These are phyloP conservation scores for Populus euphratica DNA, from an alignment of 345 rosid species.

Conservation along the genomic window DNA sequence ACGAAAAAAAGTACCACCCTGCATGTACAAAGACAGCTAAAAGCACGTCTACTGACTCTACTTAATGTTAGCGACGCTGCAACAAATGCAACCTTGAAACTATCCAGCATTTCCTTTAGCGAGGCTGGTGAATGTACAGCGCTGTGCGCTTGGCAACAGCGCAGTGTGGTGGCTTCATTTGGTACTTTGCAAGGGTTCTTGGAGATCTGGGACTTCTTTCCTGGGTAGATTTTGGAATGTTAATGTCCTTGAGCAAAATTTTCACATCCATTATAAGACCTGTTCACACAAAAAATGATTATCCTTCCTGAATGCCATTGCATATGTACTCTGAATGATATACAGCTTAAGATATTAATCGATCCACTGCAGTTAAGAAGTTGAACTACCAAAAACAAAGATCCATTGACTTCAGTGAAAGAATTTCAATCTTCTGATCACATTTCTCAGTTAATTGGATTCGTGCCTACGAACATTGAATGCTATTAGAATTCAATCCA, in stretches of 20 bases:
- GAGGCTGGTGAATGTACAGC: conserved; percentile 31
- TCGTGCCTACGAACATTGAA: no score
- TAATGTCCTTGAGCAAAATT: conserved; percentile 14
- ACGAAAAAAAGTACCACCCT: not conserved
- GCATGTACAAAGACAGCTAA: not conserved
- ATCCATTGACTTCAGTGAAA: not conserved
- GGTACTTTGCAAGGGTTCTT: conserved; percentile 1
- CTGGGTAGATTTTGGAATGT: conserved; percentile 2
- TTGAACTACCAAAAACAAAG: no score
- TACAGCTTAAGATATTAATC: not conserved
- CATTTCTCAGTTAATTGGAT: no score
- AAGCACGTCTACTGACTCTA: not conserved
- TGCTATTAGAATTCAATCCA: not conserved
- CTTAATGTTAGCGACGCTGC: not conserved
- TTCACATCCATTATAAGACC: conserved; percentile 11
- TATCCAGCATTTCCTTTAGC: conserved; percentile 12
- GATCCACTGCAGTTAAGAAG: not conserved
- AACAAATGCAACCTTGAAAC: not conserved
- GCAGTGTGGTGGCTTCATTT: conserved; percentile 17
- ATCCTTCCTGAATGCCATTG: not conserved
- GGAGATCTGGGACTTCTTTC: conserved; percentile 13
- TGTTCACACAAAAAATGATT: not conserved
- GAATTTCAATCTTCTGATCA: not conserved
- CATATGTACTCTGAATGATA: not conserved
- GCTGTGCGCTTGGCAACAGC: conserved; percentile 2